phyloP scores from a whole-genome alignment of 2,329 filamentous ascomycete species.

The Talaromyces sp. region DNA sequence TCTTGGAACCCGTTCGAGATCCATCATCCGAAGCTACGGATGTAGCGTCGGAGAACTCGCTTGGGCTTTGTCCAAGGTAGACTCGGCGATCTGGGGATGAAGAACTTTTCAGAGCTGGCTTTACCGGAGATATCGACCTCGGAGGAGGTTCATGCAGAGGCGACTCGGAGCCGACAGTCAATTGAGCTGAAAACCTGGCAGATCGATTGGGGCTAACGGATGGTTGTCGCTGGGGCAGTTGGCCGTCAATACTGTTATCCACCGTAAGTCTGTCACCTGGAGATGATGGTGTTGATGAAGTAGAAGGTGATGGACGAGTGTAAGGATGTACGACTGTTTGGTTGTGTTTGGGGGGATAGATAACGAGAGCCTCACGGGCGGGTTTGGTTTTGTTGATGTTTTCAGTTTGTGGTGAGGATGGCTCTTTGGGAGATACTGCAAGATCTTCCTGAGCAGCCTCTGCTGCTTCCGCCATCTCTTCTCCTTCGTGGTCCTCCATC shows the following conservation, averaged over 20 bases:
- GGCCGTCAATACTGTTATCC: conserved; percentile 1
- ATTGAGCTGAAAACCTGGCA: conserved; percentile 55
- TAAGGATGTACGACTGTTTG: conserved; percentile 5
- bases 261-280: conserved; percentile 12
- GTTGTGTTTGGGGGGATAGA: conserved; percentile 3
- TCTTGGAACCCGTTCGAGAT: conserved; percentile 42
- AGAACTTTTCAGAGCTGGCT: conserved; percentile 59
- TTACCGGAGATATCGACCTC: conserved; percentile 59
- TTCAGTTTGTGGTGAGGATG: not conserved
- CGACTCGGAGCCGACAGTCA: conserved; percentile 48
- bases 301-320: conserved; percentile 13
- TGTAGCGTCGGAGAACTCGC: conserved; percentile 56
- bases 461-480: conserved; percentile 23
- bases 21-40: conserved; percentile 50
- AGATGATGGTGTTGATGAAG: conserved; percentile 17
- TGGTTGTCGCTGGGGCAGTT: conserved; percentile 7
- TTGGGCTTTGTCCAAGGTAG: conserved; percentile 36
- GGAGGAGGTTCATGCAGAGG: conserved; percentile 57
- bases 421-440: not conserved
- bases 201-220: conserved; percentile 51
- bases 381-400: not conserved
- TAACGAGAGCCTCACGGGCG: not conserved
- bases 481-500: conserved; percentile 42
- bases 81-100: conserved; percentile 39
- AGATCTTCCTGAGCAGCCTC: conserved; percentile 1